These are phyloP conservation scores for Hanseniaspora meyeri DNA, from an alignment of 805 yeast genomes.

Conservation along the genomic window DNA sequence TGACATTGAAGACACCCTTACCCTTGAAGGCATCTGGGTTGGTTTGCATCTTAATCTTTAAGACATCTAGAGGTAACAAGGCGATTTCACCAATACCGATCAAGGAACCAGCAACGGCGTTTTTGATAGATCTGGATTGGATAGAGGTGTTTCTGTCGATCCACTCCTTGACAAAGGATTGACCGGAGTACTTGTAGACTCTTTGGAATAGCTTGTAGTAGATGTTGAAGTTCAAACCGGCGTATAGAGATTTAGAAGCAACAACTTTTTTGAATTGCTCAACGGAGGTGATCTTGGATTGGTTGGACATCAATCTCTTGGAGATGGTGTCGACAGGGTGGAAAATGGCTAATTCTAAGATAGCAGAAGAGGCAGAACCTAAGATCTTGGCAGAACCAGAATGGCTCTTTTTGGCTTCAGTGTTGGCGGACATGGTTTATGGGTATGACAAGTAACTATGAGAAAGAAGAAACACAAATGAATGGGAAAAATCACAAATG, in stretches of 20 bases:
- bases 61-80: constrained; percentile 84
- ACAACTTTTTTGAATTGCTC: constrained; percentile 72
- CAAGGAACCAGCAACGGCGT: constrained; percentile 94
- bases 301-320: constrained; percentile 83
- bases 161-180: constrained; percentile 94
- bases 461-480: background rate
- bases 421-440: constrained; percentile 2
- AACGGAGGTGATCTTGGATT: constrained; percentile 49
- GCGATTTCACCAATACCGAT: constrained; percentile 98
- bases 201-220: constrained; percentile 92
- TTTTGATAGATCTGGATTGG: constrained; percentile 91
- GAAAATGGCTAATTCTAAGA: constrained; percentile 89
- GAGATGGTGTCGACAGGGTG: constrained; percentile 98
- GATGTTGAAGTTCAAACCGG: constrained; percentile 97
- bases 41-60: constrained; percentile 97
- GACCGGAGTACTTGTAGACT: constrained; percentile 98
- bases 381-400: constrained; percentile 80
- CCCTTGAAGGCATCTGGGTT: constrained; percentile 99
- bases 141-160: constrained; percentile 60
- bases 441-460: background rate
- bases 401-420: constrained; percentile 60
- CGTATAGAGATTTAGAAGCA: constrained; percentile 82
- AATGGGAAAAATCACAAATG: background rate
- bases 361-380: constrained; percentile 97
- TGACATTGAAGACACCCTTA: constrained; percentile 80